Evolutionary conservation across 164 flowering plant genomes (phyloP).

Genomic region (Liquidambar formosana): DNA sequence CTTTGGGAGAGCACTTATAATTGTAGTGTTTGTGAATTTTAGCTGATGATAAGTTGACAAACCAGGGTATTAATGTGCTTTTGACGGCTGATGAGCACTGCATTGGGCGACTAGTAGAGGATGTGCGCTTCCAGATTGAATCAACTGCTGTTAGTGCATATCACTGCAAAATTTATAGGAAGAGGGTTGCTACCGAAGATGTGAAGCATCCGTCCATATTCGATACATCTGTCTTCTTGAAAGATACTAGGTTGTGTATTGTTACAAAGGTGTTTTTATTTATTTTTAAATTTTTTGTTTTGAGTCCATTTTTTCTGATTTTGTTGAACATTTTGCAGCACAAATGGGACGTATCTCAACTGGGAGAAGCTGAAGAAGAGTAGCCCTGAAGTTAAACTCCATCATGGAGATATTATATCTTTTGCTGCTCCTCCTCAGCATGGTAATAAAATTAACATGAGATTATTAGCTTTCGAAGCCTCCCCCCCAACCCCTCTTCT

Average conservation of each 20-base stretch:
- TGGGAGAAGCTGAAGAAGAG: constrained; percentile 70
- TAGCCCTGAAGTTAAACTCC: constrained; percentile 49
- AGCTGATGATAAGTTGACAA: constrained; percentile 20
- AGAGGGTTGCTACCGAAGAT: constrained; percentile 32
- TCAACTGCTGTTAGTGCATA: constrained; percentile 66
- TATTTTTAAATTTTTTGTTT: neutral
- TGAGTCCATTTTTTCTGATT: constrained; percentile 7
- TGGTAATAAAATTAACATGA: constrained; percentile 34
- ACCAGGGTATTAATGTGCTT: constrained; percentile 77
- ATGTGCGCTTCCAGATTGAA: constrained; percentile 60
- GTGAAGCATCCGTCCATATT: constrained; percentile 25
- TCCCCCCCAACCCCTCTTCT: too few relatives aligned
- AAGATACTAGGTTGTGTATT: constrained; percentile 75
- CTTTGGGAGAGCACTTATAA: too few relatives aligned
- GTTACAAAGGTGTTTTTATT: neutral
- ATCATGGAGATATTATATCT: constrained; percentile 89
- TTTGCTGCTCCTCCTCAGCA: constrained; percentile 70
- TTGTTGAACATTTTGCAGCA: constrained; percentile 48
- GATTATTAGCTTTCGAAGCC: too few relatives aligned
- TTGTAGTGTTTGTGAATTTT: neutral
- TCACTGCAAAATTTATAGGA: constrained; percentile 78
- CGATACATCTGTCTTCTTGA: constrained; percentile 45
- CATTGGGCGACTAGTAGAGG: constrained; percentile 72
- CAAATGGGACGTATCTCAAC: constrained; percentile 89
- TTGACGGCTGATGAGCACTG: constrained; percentile 68